Conservation (phyloP, 1,284 basidiomycete genomes). For the Somion occarium region DNA sequence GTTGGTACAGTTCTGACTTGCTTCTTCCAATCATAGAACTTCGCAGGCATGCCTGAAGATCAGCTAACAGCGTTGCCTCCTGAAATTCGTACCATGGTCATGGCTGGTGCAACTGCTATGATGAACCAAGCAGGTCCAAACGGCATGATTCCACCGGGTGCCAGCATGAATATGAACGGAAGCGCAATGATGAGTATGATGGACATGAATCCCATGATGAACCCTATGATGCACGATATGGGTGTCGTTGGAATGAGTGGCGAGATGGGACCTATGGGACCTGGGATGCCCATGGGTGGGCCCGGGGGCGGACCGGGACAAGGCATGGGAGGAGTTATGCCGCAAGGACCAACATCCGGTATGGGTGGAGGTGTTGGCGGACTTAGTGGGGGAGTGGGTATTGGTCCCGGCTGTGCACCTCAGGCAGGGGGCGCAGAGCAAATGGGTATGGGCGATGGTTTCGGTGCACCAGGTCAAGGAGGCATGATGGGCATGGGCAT, state of each 20-base stretch:
- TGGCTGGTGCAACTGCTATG: constrained; percentile 70
- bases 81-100: constrained; percentile 78
- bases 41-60: constrained; percentile 77
- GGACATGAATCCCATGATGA: constrained; percentile 35
- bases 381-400: constrained; percentile 15
- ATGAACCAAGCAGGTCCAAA: constrained; percentile 55
- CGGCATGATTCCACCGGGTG: constrained; percentile 51
- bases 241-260: constrained; percentile 37
- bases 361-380: constrained; percentile 14
- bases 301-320: constrained; percentile 31
- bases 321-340: constrained; percentile 22
- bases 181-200: constrained; percentile 45
- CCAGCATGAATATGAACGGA: constrained; percentile 31
- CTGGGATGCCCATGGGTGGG: constrained; percentile 32
- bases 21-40: too few relatives aligned
- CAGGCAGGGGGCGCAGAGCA: constrained; percentile 10
- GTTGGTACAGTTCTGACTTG: neutral
- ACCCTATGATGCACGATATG: constrained; percentile 45
- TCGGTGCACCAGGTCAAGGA: constrained; percentile 23
- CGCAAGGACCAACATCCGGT: constrained; percentile 9
- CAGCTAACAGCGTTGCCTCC: constrained; percentile 69
- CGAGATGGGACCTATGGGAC: constrained; percentile 23
- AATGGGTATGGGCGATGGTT: constrained; percentile 15
- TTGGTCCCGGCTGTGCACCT: constrained; percentile 10
- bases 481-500: constrained; percentile 54